Evolutionary conservation across 2,329 filamentous ascomycete genomes (phyloP).

Genomic region (Colletotrichum orchidophilum): DNA sequence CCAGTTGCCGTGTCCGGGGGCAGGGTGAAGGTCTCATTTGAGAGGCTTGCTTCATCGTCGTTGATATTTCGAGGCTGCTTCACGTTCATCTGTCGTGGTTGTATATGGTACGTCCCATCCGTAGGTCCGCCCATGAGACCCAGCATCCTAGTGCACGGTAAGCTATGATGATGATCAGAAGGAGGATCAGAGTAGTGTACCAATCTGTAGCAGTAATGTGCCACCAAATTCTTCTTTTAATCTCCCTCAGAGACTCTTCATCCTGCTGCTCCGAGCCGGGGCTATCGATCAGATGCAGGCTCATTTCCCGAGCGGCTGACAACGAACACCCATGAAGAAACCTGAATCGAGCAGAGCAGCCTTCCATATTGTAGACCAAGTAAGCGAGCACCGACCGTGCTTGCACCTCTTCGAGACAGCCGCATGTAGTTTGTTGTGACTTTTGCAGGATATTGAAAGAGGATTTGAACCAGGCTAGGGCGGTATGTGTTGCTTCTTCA

Average conservation of each 20-base stretch:
- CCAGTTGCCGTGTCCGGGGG: conserved; percentile 44
- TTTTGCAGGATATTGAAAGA: conserved; percentile 48
- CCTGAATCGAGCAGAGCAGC: conserved; percentile 45
- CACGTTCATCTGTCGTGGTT: conserved; percentile 51
- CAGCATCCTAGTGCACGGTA: conserved; percentile 42
- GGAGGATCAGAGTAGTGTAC: conserved; percentile 40
- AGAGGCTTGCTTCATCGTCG: conserved; percentile 47
- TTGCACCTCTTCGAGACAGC: conserved; percentile 48
- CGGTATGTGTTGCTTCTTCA: conserved; percentile 10
- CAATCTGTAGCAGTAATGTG: conserved; percentile 52
- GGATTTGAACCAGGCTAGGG: conserved; percentile 44
- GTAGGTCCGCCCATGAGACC: conserved; percentile 46
- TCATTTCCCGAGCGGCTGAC: conserved; percentile 41
- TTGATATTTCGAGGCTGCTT: conserved; percentile 50
- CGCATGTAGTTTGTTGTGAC: conserved; percentile 39
- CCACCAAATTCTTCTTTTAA: conserved; percentile 55
- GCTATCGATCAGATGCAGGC: conserved; percentile 52
- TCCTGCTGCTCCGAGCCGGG: conserved; percentile 37
- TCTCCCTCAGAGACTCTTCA: conserved; percentile 43
- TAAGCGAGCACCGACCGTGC: conserved; percentile 49
- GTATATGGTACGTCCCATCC: conserved; percentile 47
- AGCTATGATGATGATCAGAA: not conserved
- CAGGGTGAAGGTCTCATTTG: conserved; percentile 40
- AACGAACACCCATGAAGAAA: conserved; percentile 39
- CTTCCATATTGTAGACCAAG: conserved; percentile 50